Percentiles rank a stretch among this genome's conserved stretches.
Conservation (phyloP, 1,284 basidiomycete genomes). For the Cutaneotrichosporon arboriforme region DNA sequence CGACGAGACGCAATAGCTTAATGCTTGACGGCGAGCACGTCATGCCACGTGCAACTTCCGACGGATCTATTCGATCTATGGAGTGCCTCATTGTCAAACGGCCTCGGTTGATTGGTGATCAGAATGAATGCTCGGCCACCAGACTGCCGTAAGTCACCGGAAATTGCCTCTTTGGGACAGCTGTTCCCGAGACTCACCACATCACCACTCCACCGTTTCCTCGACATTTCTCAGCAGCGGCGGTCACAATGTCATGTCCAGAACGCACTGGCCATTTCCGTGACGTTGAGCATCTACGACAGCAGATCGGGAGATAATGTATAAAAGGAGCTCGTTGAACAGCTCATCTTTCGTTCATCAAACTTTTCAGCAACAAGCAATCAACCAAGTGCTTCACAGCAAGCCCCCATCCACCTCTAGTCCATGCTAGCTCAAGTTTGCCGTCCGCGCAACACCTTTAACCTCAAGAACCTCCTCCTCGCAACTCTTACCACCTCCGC, state of each 20-base stretch:
- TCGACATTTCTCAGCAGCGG: background rate
- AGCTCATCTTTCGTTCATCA: slow-evolving; percentile 2
- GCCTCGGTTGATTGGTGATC: background rate
- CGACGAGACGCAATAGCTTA: too few species aligned
- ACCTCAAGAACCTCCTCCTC: slow-evolving; percentile 6
- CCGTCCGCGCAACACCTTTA: background rate
- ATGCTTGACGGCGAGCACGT: background rate
- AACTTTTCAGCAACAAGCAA: background rate
- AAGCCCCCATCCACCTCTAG: too few species aligned
- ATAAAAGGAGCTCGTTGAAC: slow-evolving; percentile 7
- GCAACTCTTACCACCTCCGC: slow-evolving; percentile 2
- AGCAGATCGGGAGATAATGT: background rate
- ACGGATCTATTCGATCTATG: background rate
- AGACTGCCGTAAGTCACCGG: background rate
- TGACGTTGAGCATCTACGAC: too few species aligned
- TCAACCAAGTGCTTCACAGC: background rate
- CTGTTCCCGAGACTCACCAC: slow-evolving; percentile 1
- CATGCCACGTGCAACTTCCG: background rate
- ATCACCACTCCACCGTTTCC: background rate
- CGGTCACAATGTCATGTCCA: too few species aligned
- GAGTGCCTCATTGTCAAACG: background rate
- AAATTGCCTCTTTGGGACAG: slow-evolving; percentile 13
- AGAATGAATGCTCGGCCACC: background rate
- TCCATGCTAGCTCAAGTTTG: background rate
- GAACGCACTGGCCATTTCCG: too few species aligned